Conservation (phyloP, 345 rosid species). For the Lepidium africanum region DNA sequence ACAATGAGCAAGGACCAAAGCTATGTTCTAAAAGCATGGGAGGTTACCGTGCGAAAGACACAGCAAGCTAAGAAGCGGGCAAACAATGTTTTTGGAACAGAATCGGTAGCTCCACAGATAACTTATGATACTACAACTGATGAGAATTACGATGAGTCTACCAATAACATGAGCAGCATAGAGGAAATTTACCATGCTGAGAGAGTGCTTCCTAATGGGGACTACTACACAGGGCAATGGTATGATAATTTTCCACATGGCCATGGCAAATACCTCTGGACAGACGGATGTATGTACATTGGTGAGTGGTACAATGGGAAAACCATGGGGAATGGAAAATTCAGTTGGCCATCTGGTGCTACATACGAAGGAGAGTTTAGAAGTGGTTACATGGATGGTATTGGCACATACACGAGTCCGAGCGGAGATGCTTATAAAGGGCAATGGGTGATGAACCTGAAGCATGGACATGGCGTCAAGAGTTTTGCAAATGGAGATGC, state of each 20-base stretch:
- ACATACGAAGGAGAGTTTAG: constrained; percentile 91
- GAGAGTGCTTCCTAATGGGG: constrained; percentile 73
- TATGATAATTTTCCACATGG: constrained; percentile 76
- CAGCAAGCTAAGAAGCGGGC: constrained; percentile 89
- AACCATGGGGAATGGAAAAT: constrained; percentile 75
- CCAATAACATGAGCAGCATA: background rate
- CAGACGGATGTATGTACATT: constrained; percentile 77
- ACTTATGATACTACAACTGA: constrained; percentile 34
- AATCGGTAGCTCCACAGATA: constrained; percentile 45
- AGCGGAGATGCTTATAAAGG: constrained; percentile 68
- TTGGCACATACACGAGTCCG: constrained; percentile 52
- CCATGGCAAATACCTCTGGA: constrained; percentile 82
- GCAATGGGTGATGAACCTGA: constrained; percentile 84
- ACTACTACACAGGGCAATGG: constrained; percentile 88
- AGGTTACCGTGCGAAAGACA: constrained; percentile 79
- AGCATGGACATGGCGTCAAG: constrained; percentile 72
- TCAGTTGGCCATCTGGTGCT: constrained; percentile 92
- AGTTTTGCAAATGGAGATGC: constrained; percentile 59
- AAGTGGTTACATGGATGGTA: constrained; percentile 85
- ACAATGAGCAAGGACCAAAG: constrained; percentile 65
- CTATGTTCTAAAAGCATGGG: constrained; percentile 79
- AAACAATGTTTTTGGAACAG: constrained; percentile 73
- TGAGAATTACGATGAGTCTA: constrained; percentile 27
- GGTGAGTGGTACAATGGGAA: constrained; percentile 89
- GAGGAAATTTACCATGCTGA: constrained; percentile 52